Evolutionary conservation across 2,329 filamentous ascomycete species (phyloP).

Genomic region (Ceratocystis eucalypticola): DNA sequence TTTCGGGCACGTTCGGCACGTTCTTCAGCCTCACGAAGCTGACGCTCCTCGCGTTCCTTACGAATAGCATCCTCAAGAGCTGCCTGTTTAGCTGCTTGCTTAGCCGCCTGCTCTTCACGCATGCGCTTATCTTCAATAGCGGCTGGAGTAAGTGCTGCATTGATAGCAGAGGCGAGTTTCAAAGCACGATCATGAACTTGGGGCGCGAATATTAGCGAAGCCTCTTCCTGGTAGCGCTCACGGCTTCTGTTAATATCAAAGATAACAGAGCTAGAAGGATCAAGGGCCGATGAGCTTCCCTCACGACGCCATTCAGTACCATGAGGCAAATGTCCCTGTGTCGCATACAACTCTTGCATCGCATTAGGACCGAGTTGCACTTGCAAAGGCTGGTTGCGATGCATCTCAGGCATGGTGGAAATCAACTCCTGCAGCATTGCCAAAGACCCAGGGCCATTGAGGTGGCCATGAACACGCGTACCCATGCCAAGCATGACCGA

Average conservation of each 20-base stretch:
- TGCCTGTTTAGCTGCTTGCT: constrained; percentile 4
- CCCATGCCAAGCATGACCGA: constrained; percentile 31
- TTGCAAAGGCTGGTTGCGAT: constrained; percentile 40
- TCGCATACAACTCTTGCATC: constrained; percentile 38
- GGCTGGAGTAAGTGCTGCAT: constrained; percentile 63
- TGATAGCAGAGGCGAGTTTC: constrained; percentile 50
- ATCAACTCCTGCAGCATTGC: constrained; percentile 43
- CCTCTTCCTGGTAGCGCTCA: constrained; percentile 78
- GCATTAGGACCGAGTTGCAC: constrained; percentile 42
- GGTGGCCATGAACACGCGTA: constrained; percentile 12
- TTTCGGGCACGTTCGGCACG: constrained; percentile 51
- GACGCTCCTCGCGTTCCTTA: constrained; percentile 53
- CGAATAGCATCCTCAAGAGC: constrained; percentile 36
- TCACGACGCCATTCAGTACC: constrained; percentile 39
- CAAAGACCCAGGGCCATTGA: constrained; percentile 36
- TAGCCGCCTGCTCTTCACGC: constrained; percentile 34
- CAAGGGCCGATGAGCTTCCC: constrained; percentile 31
- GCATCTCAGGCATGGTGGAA: constrained; percentile 36
- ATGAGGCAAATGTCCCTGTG: constrained; percentile 26
- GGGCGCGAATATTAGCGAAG: constrained; percentile 62
- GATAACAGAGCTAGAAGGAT: constrained; percentile 59
- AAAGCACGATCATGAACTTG: constrained; percentile 52
- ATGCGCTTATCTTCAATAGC: constrained; percentile 60
- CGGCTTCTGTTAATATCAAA: constrained; percentile 62
- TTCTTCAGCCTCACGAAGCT: constrained; percentile 56